These are phyloP conservation scores for Cruciata laevipes DNA, from an alignment of 257 asterid species.

Conservation along the genomic window DNA sequence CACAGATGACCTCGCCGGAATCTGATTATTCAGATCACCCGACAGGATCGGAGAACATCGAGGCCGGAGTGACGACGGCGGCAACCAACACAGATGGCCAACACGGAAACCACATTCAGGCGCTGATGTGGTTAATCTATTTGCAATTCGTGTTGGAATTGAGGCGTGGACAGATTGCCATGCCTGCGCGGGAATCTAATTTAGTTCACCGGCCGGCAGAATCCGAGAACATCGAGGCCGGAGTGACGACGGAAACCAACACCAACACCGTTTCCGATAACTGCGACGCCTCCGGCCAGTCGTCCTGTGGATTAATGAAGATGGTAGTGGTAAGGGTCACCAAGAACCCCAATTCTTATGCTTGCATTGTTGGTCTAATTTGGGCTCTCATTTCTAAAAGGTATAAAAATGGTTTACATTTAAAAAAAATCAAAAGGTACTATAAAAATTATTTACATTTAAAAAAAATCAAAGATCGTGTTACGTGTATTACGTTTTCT, in stretches of 20 bases:
- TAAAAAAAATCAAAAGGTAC: no score
- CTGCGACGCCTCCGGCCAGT: not conserved
- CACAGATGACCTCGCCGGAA: not conserved
- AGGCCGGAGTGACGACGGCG: no score
- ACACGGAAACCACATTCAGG: no score
- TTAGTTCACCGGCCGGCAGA: not conserved
- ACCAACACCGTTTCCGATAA: not conserved
- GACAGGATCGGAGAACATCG: no score
- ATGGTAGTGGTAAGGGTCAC: constrained; percentile 38
- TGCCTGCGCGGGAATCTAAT: no score
- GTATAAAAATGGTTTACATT: not conserved
- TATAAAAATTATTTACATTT: no score
- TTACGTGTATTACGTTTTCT: not conserved
- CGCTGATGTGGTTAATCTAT: no score
- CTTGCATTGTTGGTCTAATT: constrained; percentile 50
- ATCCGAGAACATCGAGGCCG: not conserved
- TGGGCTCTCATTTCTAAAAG: constrained; percentile 47
- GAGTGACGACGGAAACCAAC: not conserved
- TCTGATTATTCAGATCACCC: no score
- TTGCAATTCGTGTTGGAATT: no score
- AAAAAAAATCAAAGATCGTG: no score
- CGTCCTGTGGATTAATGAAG: constrained; percentile 31
- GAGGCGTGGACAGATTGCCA: no score
- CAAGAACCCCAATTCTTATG: constrained; percentile 51
- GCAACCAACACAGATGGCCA: no score